Percentiles rank a stretch among this genome's conserved stretches.
Conservation (phyloP, 805 yeast genomes). For the Saccharomycopsis schoenii region DNA sequence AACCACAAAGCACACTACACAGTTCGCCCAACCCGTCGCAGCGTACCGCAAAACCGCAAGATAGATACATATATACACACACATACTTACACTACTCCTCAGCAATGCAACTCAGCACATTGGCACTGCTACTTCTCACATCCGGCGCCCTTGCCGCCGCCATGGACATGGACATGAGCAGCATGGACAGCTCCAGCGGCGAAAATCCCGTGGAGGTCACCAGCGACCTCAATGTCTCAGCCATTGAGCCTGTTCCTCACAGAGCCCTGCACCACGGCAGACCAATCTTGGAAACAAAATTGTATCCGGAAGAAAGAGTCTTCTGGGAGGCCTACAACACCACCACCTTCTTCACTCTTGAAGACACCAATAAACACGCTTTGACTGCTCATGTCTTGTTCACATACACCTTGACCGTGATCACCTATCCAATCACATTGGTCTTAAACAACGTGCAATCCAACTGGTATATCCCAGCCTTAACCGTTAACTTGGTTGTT, state of each 20-base stretch:
- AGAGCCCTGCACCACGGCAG: conserved; percentile 52
- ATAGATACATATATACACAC: too few relatives aligned
- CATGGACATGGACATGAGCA: not conserved
- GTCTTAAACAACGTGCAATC: conserved; percentile 53
- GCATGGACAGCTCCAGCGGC: too few relatives aligned
- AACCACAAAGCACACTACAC: too few relatives aligned
- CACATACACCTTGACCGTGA: conserved; percentile 34
- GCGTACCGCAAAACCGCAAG: too few relatives aligned
- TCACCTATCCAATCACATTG: conserved; percentile 60
- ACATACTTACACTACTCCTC: too few relatives aligned
- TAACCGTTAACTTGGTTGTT: conserved; percentile 40
- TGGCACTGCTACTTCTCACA: not conserved
- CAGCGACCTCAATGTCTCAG: not conserved
- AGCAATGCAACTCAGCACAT: not conserved
- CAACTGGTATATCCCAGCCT: conserved; percentile 46
- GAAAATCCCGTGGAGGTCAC: too few relatives aligned
- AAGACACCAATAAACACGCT: conserved; percentile 38
- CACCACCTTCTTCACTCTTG: conserved; percentile 58
- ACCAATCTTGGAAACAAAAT: conserved; percentile 57
- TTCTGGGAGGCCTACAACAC: conserved; percentile 78
- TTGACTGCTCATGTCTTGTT: conserved; percentile 46
- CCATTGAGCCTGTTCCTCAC: conserved; percentile 35
- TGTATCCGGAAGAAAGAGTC: conserved; percentile 60
- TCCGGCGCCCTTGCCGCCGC: not conserved
- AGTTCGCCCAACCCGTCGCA: too few relatives aligned